Percentiles rank a stretch among this genome's conserved stretches.
Evolutionary conservation across 75 land plant species (phyloP).

Genomic region (Larix kaempferi): DNA sequence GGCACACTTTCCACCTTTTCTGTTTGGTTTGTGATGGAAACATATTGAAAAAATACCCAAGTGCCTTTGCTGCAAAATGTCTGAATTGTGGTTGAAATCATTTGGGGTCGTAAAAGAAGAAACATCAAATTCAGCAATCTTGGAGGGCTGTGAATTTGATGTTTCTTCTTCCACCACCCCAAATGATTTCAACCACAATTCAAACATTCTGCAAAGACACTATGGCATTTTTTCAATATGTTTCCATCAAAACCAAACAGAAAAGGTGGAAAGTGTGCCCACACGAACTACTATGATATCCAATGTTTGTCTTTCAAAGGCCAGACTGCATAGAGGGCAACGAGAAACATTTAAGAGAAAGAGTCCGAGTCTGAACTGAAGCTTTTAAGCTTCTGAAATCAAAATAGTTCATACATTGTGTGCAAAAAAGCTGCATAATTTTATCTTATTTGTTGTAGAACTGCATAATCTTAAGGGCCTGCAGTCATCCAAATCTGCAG

Average conservation of each 20-base stretch:
- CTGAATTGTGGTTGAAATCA: neutral
- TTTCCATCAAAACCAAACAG: neutral
- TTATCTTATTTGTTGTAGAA: no score
- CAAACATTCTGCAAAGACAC: neutral
- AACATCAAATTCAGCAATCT: no score
- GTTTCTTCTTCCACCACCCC: neutral
- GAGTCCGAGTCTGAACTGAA: no score
- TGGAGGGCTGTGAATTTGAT: no score
- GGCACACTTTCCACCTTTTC: neutral
- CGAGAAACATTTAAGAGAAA: neutral
- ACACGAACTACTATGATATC: neutral
- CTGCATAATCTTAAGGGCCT: no score
- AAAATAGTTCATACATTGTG: no score
- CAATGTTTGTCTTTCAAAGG: neutral
- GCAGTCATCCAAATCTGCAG: no score
- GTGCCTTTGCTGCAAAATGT: neutral
- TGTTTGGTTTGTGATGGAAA: neutral
- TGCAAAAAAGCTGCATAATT: no score
- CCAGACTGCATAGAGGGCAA: neutral
- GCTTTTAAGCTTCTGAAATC: no score
- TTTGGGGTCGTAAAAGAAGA: neutral
- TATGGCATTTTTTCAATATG: neutral
- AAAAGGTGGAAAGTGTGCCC: neutral
- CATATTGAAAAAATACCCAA: neutral
- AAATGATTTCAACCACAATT: neutral